Percentiles rank a stretch among this genome's conserved stretches.
phyloP scores from a whole-genome alignment of 805 yeast species.

The Candida sithepensis region DNA sequence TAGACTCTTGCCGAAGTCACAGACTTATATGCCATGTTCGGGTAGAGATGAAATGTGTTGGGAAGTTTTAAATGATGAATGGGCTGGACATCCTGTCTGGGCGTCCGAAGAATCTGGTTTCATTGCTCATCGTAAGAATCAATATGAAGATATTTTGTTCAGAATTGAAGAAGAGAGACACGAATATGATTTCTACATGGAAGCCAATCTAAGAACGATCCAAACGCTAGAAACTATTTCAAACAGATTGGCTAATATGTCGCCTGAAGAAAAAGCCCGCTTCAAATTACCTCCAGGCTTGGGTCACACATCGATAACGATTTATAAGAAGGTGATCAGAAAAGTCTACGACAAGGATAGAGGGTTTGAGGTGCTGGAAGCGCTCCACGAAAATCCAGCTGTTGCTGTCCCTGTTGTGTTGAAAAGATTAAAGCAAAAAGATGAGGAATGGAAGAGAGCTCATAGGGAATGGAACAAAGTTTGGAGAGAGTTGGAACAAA shows the following conservation, averaged over 20 bases:
- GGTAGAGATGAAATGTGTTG: conserved; percentile 99
- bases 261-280: conserved; percentile 78
- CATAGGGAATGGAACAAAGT: conserved; percentile 99
- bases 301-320: conserved; percentile 87
- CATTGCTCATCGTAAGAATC: conserved; percentile 97
- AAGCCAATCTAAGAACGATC: conserved; percentile 88
- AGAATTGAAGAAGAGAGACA: conserved; percentile 97
- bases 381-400: conserved; percentile 91
- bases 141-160: conserved; percentile 92
- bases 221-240: conserved; percentile 95
- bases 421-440: conserved; percentile 92
- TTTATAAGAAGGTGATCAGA: conserved; percentile 88
- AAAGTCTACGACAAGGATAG: conserved; percentile 92
- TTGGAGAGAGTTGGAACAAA: conserved; percentile 98
- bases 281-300: conserved; percentile 90
- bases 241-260: conserved; percentile 88
- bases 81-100: conserved; percentile 99
- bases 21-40: conserved; percentile 94
- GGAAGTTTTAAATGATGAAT: conserved; percentile 97
- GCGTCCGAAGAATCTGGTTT: conserved; percentile 99
- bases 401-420: conserved; percentile 92
- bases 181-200: conserved; percentile 95
- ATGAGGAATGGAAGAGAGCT: conserved; percentile 97
- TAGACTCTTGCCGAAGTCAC: conserved; percentile 87
- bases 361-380: conserved; percentile 91